Evolutionary conservation across 2,329 filamentous ascomycete genomes (phyloP).

Genomic region (Alternaria sp.): DNA sequence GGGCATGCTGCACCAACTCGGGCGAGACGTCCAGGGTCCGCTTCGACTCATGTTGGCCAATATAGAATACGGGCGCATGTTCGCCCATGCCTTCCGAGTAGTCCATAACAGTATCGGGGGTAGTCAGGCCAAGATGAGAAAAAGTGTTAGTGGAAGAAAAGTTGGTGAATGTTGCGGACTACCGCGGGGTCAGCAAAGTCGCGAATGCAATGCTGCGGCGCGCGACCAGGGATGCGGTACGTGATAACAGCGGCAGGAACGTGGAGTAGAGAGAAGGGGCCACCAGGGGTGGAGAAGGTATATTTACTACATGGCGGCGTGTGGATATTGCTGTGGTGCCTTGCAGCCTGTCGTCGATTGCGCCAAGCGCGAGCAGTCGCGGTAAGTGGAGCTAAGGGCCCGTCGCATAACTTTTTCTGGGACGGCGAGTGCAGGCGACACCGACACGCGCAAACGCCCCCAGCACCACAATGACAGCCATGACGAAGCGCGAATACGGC

Average conservation of each 20-base stretch:
- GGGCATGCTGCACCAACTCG: conserved; percentile 68
- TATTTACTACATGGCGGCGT: conserved; percentile 15
- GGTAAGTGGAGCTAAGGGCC: conserved; percentile 20
- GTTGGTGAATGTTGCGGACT: conserved; percentile 9
- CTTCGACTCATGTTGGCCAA: conserved; percentile 75
- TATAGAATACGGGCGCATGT: conserved; percentile 63
- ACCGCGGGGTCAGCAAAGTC: conserved; percentile 15
- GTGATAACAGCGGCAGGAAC: neutral
- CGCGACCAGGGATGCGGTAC: neutral
- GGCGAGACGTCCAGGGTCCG: conserved; percentile 67
- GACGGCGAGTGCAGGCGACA: neutral
- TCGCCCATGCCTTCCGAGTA: conserved; percentile 45
- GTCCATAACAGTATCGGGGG: conserved; percentile 29
- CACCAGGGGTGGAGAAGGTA: conserved; percentile 7
- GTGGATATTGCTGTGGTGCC: conserved; percentile 12
- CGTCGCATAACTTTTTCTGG: conserved; percentile 30
- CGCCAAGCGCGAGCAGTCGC: conserved; percentile 12
- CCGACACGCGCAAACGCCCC: conserved; percentile 8
- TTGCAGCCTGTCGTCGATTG: conserved; percentile 16
- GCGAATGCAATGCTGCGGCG: conserved; percentile 2
- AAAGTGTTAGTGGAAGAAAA: conserved; percentile 2
- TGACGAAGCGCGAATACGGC: conserved; percentile 63
- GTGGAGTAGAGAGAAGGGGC: neutral
- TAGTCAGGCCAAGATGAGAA: neutral
- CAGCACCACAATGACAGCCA: conserved; percentile 37